Evolutionary conservation across 2,329 filamentous ascomycete genomes (phyloP), one percentile per base, ranked within the genome.

Genomic region (Phoma sp.): DNA sequence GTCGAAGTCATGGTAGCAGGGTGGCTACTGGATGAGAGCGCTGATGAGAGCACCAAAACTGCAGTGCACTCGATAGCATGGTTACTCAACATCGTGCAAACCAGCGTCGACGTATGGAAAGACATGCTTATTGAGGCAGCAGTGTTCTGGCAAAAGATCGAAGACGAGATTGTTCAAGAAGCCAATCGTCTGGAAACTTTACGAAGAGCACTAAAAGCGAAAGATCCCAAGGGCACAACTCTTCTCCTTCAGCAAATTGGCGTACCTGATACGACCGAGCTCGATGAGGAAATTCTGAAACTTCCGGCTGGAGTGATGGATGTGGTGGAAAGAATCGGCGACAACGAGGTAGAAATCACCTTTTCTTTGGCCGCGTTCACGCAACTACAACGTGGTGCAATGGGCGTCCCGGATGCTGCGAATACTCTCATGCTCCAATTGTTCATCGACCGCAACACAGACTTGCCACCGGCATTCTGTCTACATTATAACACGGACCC

Each of bases 271-370:
- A 60, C 47, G 12, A 64, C 47, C 45, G 54, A 58, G 1, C 47
- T 73, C 9, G 70, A 73, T 23, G 64, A 68, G n/a, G 69, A 72
- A 15, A 45, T 74, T 4, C 39, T 52, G 2, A 29, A 30, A 5
- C 52, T 74, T 1, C 70, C 70, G 5, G 14, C 56, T 10, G 61
- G 52, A 3, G 36, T 72, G 6, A 48, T 61, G 4, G 55, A 69
- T 34, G 50, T 63, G 5, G 61, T 73, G 4, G 69, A 74, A 33
- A 65, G 53, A 23, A 52, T 60, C 14, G 53, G 53, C 11, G 59
- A 67, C 2, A 56, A 58, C 15, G 62, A 69, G 45, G 52, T 71
- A 1, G 72, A 73, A 47, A 61, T 74, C 3, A 67, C 57, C 28
- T 71, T 74, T 26, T 60, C 65, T 5, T 42, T 74, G 11, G 49